Base-by-base conservation (phyloP, 2,329 filamentous ascomycete genomes). In the Aspergillus fischeri region DNA sequence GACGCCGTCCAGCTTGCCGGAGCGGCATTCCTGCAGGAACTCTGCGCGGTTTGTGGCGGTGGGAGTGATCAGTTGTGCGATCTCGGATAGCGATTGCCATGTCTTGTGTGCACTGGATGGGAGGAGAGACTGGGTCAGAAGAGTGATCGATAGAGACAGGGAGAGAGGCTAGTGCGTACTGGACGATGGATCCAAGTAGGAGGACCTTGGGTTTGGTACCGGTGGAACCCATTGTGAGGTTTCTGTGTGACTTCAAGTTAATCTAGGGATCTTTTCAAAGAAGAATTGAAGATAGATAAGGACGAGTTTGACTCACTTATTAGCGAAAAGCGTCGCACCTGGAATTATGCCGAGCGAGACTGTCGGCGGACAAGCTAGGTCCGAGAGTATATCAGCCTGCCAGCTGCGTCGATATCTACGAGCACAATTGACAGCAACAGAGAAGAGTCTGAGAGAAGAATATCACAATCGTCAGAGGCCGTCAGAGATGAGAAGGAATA, bases 11-110 rank as follows among this genome's bases (percentile, higher is more conserved):
- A 91, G 78, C 32, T 79, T 78, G 21, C 89, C 89, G 21, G 82
- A 80, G 51, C 77, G 76, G 70, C 84, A 87, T 76, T 93, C 88
- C 50, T 83, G 70, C 53, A 93, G 75, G 73, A 95, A 93, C 20
- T 85, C 85, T 21, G 75, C 70, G 54, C 90, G 85, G 70, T 80
- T 84, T 21, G 77, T 85, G 9, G 89, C 79, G 59, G 77, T 77
- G 7, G 89, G 85, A 14, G 75, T 74, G 44, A 92, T 65, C 47
- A 92, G 73, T n/a, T 90, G 84, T 45, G 87, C 88, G 21, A 89
- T 73, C 24, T 80, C 72, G 52, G 77, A 75, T 55, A 94, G 79
- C 4, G 80, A 72, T n/a, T 81, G 70, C 86, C 87, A 92, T 57
- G 83, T 77, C 44, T 83, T 77, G 58, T 86, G 79, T 44, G 89